Conservation (phyloP, 441 rosid species). For the Erodium moschatum region DNA sequence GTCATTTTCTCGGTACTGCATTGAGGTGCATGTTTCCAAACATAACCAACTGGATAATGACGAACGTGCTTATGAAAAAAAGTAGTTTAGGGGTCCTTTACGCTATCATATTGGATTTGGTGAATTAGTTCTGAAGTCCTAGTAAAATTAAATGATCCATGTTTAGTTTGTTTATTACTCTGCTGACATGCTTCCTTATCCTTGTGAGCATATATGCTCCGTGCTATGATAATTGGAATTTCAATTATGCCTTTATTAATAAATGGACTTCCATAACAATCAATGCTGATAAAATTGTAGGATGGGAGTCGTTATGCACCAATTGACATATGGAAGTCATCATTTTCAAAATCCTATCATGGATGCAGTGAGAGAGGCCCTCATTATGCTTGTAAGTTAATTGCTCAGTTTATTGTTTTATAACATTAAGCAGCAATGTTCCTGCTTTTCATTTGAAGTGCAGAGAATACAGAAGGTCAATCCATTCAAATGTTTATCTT, state of each 20-base stretch:
- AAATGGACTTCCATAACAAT: slow-evolving; percentile 1
- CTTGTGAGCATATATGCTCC: neutral
- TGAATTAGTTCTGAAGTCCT: neutral
- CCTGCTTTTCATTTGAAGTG: neutral
- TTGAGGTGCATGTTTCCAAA: neutral
- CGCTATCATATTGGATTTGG: neutral
- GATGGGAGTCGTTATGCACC: slow-evolving; percentile 41
- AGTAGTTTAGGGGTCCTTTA: neutral
- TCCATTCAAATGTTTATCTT: no score
- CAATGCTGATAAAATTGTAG: slow-evolving; percentile 26
- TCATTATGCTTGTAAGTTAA: slow-evolving; percentile 49
- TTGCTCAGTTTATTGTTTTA: neutral
- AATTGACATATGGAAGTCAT: slow-evolving; percentile 86
- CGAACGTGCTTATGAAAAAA: neutral
- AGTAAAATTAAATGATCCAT: no score
- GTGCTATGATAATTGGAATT: neutral
- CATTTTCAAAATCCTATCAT: slow-evolving; percentile 42
- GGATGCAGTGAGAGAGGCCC: slow-evolving; percentile 84
- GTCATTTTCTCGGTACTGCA: neutral
- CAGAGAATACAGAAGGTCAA: no score
- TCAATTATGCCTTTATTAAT: neutral
- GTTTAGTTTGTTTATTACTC: neutral
- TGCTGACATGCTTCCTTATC: neutral
- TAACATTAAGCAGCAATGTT: neutral
- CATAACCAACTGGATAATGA: neutral